phyloP scores from a whole-genome alignment of 208 protist species.

The Trypanosoma platydactyli region DNA sequence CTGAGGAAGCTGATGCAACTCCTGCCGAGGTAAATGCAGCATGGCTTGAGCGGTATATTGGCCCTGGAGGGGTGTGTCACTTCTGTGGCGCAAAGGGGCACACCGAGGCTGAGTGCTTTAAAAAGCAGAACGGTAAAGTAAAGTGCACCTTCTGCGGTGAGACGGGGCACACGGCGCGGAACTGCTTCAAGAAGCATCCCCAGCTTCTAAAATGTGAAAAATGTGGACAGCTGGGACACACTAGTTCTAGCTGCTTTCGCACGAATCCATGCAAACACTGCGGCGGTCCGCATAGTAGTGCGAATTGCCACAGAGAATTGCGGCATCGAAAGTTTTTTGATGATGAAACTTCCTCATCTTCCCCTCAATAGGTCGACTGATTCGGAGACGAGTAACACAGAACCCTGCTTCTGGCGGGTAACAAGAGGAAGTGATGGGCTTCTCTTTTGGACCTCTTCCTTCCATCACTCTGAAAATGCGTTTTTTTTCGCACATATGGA shows the following conservation, averaged over 20 bases:
- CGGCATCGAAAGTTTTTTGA: slow-evolving; percentile 36
- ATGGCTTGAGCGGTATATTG: slow-evolving; percentile 81
- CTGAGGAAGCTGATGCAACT: slow-evolving; percentile 63
- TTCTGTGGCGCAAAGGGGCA: slow-evolving; percentile 83
- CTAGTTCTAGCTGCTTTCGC: slow-evolving; percentile 66
- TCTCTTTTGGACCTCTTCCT: not conserved
- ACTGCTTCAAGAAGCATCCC: slow-evolving; percentile 58
- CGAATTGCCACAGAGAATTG: slow-evolving; percentile 72
- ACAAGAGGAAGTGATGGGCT: too few relatives aligned
- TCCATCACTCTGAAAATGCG: not conserved
- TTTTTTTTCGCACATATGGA: not conserved
- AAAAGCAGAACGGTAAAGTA: slow-evolving; percentile 50
- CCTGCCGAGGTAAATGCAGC: slow-evolving; percentile 70
- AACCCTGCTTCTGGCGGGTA: not conserved
- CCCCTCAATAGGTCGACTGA: not conserved
- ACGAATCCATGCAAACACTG: slow-evolving; percentile 88
- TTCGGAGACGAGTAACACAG: not conserved
- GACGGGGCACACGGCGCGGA: slow-evolving; percentile 45
- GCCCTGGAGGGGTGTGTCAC: slow-evolving; percentile 68
- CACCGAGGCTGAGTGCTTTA: slow-evolving; percentile 86
- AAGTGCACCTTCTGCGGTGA: slow-evolving; percentile 47
- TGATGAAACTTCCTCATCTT: slow-evolving; percentile 2
- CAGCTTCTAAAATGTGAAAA: slow-evolving; percentile 83
- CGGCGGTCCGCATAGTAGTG: slow-evolving; percentile 80
- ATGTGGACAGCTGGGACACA: slow-evolving; percentile 87